Percentiles rank a stretch among this genome's conserved stretches.
Conservation (phyloP, 371 early-diverging fungal genomes). For the Saksenaea vasiformis region DNA sequence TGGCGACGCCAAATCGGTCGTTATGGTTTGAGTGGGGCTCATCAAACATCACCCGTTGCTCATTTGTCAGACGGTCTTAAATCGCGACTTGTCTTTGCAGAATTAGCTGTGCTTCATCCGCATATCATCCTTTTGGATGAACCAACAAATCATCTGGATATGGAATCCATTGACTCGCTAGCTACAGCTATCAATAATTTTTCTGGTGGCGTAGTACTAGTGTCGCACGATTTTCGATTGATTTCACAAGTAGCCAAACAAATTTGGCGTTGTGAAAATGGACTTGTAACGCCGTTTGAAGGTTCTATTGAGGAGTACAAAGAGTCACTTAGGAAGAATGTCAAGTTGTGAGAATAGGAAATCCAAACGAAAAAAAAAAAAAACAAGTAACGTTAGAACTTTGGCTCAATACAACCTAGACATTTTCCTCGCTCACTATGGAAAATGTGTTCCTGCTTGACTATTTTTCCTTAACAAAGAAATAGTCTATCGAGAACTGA, state of each 20-base stretch:
- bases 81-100: conserved; percentile 95
- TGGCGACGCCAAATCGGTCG: conserved; percentile 93
- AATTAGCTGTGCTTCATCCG: conserved; percentile 87
- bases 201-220: conserved; percentile 97
- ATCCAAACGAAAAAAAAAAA: background rate
- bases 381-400: background rate
- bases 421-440: no score
- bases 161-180: conserved; percentile 96
- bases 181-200: conserved; percentile 95
- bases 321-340: conserved; percentile 78
- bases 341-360: conserved; percentile 56
- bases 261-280: conserved; percentile 95
- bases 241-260: conserved; percentile 95
- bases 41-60: conserved; percentile 88
- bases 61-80: conserved; percentile 95
- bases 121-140: conserved; percentile 98
- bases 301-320: conserved; percentile 92
- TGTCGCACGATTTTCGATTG: conserved; percentile 99
- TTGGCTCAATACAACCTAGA: background rate
- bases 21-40: conserved; percentile 92
- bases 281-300: conserved; percentile 71
- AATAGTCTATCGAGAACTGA: no score
- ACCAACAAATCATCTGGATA: conserved; percentile 94
- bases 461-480: no score
- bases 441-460: no score